phyloP scores from a whole-genome alignment of 257 asterid genomes.

The Solanum pennellii region DNA sequence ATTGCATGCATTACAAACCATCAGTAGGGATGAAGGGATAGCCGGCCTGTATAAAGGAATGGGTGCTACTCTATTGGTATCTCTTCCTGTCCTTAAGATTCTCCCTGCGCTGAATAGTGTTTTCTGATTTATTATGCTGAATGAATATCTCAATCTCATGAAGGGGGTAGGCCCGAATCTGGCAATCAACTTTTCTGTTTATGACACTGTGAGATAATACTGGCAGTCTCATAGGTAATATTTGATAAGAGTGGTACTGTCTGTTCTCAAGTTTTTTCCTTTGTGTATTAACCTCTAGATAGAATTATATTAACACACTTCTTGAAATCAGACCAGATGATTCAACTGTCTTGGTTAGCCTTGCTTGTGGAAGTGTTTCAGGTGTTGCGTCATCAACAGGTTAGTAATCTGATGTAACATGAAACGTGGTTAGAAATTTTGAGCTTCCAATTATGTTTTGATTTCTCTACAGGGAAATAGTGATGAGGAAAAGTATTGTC shows the following conservation, averaged over 20 bases:
- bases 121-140: slow-evolving; percentile 7
- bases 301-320: neutral
- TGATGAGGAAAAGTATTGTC: neutral
- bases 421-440: neutral
- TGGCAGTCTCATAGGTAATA: slow-evolving; percentile 62
- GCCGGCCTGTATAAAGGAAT: slow-evolving; percentile 75
- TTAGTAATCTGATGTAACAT: slow-evolving; percentile 17
- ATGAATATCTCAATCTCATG: slow-evolving; percentile 11
- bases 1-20: slow-evolving; percentile 55
- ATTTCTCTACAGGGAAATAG: neutral
- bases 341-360: slow-evolving; percentile 55
- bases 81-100: neutral
- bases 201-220: slow-evolving; percentile 56
- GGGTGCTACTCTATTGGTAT: slow-evolving; percentile 77
- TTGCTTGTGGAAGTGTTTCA: slow-evolving; percentile 81
- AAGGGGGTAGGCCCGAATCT: slow-evolving; percentile 84
- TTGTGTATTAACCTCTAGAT: neutral
- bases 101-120: neutral
- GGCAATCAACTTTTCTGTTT: slow-evolving; percentile 79
- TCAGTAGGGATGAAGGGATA: slow-evolving; percentile 68
- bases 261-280: neutral
- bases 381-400: slow-evolving; percentile 85
- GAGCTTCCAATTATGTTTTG: neutral
- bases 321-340: slow-evolving; percentile 51
- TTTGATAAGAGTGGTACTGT: neutral